phyloP scores from a whole-genome alignment of 495 filamentous ascomycete species.

The Penicillium waksmanii region DNA sequence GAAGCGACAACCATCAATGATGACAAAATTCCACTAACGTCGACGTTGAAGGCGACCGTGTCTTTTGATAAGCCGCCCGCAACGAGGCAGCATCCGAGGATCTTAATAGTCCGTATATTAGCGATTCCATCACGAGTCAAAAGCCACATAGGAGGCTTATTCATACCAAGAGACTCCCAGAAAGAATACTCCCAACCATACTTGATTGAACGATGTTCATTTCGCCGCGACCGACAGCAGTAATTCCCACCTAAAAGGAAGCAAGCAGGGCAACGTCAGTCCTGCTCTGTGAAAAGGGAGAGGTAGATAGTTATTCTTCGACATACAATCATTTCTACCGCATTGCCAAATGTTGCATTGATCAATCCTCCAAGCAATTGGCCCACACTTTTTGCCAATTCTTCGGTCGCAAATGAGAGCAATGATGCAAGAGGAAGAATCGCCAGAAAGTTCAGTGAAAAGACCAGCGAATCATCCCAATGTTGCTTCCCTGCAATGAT shows the following conservation, averaged over 20 bases:
- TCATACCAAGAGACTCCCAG: constrained; percentile 30
- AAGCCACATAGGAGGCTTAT: not conserved
- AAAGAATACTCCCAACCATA: constrained; percentile 35
- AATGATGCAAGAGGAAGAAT: constrained; percentile 30
- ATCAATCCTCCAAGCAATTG: constrained; percentile 30
- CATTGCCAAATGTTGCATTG: constrained; percentile 36
- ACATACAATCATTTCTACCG: constrained; percentile 33
- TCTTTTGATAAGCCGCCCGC: constrained; percentile 27
- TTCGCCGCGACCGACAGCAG: constrained; percentile 27
- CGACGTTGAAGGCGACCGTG: constrained; percentile 23
- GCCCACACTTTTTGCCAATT: constrained; percentile 24
- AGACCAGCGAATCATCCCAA: constrained; percentile 26
- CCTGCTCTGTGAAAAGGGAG: not conserved
- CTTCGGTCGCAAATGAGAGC: constrained; percentile 31
- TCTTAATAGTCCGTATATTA: constrained; percentile 11
- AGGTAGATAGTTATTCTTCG: not conserved
- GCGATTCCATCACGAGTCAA: not conserved
- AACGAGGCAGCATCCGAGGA: constrained; percentile 28
- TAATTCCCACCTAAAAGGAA: constrained; percentile 25
- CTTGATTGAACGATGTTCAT: constrained; percentile 32
- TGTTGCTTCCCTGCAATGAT: constrained; percentile 18
- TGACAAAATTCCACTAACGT: constrained; percentile 25
- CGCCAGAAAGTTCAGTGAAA: constrained; percentile 32
- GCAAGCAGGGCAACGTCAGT: not conserved
- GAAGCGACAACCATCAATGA: constrained; percentile 33